Evolutionary conservation across 352 stramenopile genomes (phyloP).

Genomic region (Phytopythium ostracodes): DNA sequence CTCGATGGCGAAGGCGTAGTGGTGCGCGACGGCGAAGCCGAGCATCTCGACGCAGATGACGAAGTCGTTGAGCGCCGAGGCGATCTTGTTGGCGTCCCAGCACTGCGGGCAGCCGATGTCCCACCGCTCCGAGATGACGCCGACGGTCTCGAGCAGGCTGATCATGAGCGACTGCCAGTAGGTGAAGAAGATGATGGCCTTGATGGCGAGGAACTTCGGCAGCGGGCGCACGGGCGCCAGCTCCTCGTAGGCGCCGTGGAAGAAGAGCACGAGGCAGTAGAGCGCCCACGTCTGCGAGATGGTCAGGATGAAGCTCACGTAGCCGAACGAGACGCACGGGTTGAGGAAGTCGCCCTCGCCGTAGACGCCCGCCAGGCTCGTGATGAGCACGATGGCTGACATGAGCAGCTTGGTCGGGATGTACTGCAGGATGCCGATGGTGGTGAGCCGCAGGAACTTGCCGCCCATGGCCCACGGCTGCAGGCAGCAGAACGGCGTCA

Average conservation of each 20-base stretch:
- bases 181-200: constrained; percentile 94
- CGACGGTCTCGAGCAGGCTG: constrained; percentile 82
- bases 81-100: constrained; percentile 84
- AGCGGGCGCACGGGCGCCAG: constrained; percentile 86
- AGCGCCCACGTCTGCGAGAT: constrained; percentile 90
- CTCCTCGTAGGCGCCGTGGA: constrained; percentile 88
- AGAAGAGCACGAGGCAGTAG: constrained; percentile 94
- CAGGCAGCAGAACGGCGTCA: constrained; percentile 86
- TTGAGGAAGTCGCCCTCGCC: constrained; percentile 87
- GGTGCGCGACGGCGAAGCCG: constrained; percentile 89
- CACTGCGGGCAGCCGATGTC: constrained; percentile 81
- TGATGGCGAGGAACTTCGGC: constrained; percentile 94
- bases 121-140: constrained; percentile 83
- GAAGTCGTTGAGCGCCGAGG: constrained; percentile 91
- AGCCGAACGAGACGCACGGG: constrained; percentile 76
- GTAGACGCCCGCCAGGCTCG: constrained; percentile 83
- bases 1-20: constrained; percentile 91
- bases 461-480: constrained; percentile 88
- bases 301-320: constrained; percentile 90
- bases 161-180: constrained; percentile 94
- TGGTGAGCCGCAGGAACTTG: constrained; percentile 92
- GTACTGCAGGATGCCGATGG: constrained; percentile 92
- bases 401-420: constrained; percentile 88
- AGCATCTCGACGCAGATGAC: constrained; percentile 96
- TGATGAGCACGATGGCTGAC: constrained; percentile 86